These are phyloP conservation scores for Incumbomyces delicatus DNA, from an alignment of 2,329 filamentous ascomycete species.

Conservation along the genomic window DNA sequence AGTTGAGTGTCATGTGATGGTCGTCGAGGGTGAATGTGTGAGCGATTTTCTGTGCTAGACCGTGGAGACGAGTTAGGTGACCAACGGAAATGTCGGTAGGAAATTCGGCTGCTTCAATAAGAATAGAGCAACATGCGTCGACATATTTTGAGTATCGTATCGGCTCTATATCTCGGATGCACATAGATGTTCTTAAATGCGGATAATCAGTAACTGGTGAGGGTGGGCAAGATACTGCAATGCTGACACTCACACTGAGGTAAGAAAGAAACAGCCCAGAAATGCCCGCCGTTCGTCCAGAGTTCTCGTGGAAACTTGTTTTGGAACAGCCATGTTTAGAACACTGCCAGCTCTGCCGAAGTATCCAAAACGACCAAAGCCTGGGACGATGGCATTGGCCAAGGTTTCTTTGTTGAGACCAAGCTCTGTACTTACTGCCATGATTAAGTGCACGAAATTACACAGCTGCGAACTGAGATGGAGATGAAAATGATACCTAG, in stretches of 20 bases:
- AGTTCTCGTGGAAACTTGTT: constrained; percentile 18
- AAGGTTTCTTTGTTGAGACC: constrained; percentile 20
- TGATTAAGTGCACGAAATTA: constrained; percentile 28
- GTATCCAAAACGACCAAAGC: constrained; percentile 2
- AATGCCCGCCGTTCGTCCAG: constrained; percentile 36
- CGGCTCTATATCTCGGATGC: constrained; percentile 37
- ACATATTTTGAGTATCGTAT: constrained; percentile 46
- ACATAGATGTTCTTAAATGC: constrained; percentile 11
- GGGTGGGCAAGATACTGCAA: neutral
- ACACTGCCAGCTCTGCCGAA: constrained; percentile 6
- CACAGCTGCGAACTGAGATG: constrained; percentile 24
- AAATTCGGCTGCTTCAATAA: constrained; percentile 38
- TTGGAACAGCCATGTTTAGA: neutral
- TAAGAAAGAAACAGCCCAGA: constrained; percentile 36
- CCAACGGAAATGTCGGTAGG: constrained; percentile 40
- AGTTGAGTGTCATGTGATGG: constrained; percentile 9
- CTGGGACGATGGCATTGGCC: neutral
- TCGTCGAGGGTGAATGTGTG: constrained; percentile 21
- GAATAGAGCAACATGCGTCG: constrained; percentile 39
- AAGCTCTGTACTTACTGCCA: constrained; percentile 28
- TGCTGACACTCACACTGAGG: constrained; percentile 28
- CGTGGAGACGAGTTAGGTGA: constrained; percentile 41
- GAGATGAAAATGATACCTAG: constrained; percentile 16
- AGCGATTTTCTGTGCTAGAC: constrained; percentile 42
- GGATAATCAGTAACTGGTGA: neutral